Base-by-base conservation (phyloP, 768 basidiomycete genomes). In the Gloeophyllum trabeum region DNA sequence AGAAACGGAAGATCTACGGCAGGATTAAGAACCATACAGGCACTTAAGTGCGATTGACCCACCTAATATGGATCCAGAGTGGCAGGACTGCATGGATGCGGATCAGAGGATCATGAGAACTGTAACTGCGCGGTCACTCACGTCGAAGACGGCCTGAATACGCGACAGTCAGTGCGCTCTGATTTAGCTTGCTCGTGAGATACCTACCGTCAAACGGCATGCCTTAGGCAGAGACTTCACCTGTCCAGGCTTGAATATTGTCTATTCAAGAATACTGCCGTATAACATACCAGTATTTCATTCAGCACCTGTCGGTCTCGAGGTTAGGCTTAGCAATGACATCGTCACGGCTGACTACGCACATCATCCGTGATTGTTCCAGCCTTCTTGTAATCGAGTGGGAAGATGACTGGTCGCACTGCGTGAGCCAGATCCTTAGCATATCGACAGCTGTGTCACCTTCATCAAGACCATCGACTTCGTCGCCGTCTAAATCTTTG, bases 341-440 rank as follows among this genome's bases (percentile, higher is more conserved):
- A 4, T 14, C 21, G 23, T 16, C 20, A 23, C 38, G 37, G n/a
- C 6, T 13, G 14, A 34, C 14, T 40, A 68, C 76, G 46, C 53
- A 92, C 88, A 60, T 97, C 92, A 52, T 99, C 94, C 5, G 86
- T 76, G 43, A 99, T 92, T 52, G 84, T 77, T 0, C 87, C 83
- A 3, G 70, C 68, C 16, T 54, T 55, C 50, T 88, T 58, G 60
- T 62, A 68, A 57, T 90, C 73, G 48, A 91, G 65, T 0, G 94
- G 94, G 54, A 92, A 96, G 45, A 98, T 91, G 19, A 86, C 83
- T 87, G 48, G 16, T 32, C 28, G 10, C 28, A 16, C 28, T 16
- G 28, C 16, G 10, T 10, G 16, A 32, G 10, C 28, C 28, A 16
- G 16, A 32, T 16, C 28, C 28, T 10, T 10, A 32, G 10, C 10